Evolutionary conservation across 2,329 filamentous ascomycete species (phyloP), one percentile per base, ranked within the genome.

Genomic region (Paecilomyces sp.): DNA sequence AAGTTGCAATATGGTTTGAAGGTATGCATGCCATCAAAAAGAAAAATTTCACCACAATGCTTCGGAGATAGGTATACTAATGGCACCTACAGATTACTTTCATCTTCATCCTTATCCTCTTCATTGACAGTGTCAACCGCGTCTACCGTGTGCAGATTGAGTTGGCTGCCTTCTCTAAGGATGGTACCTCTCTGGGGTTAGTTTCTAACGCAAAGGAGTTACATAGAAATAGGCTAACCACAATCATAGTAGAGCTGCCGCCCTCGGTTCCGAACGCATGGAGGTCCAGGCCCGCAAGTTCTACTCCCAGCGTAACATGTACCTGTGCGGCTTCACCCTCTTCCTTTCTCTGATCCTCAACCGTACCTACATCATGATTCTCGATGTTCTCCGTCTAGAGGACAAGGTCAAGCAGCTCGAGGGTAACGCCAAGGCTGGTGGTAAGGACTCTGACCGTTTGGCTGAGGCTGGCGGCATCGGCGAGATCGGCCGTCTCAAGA

Each of bases 231-330:
- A 22, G 18, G 30, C 57, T 36, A 30, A 57, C 54, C 57, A 56
- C 24, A 25, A 60, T 57, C 61, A 77, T 58, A 57, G 64, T 67
- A 86, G 89, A 72, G 81, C 83, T 60, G 85, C 87, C 57, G 87
- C 92, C 61, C 86, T 97, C 70, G 93, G 94, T 64, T 88, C 91
- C 73, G 94, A 97, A 75, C 93, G 94, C 65, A 92, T 96, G 85
- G 94, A 99, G 80, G 93, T 97, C 57, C 94, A 99, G 79, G 93
- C 94, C 66, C 92, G 94, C 84, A 99, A 99, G 81, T 99, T 99
- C 84, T 99, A 99, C 85, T 96, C 92, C 63, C 93, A 99, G 82
- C 92, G 94, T 78, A 99, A 99, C 87, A 99, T 99, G 94, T 99
- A 99, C 81, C 92, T 99, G 63, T 97, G 94, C 78, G 94, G 94